Conservation (phyloP, 2,329 filamentous ascomycete species). For the Dryadomyces sulphureus region DNA sequence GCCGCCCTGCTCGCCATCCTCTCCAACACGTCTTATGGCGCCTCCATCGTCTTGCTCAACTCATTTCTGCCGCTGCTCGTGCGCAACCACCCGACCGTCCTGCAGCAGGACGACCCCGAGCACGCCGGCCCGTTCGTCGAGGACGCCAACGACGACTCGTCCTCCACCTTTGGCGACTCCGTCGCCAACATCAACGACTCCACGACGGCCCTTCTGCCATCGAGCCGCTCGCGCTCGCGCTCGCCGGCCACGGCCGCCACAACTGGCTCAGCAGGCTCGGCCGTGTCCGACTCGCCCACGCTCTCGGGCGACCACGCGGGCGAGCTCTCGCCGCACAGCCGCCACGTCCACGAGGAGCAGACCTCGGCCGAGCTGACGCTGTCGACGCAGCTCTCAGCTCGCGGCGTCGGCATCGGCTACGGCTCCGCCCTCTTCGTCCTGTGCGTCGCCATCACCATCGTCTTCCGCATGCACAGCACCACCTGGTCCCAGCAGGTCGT, state of each 20-base stretch:
- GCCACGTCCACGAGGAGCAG: slow-evolving; percentile 23
- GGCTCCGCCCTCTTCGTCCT: slow-evolving; percentile 75
- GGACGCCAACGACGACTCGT: slow-evolving; percentile 13
- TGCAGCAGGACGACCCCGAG: background rate
- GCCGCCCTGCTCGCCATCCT: slow-evolving; percentile 76
- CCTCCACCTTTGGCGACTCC: background rate
- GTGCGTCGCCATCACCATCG: slow-evolving; percentile 61
- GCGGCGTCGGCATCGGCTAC: slow-evolving; percentile 89
- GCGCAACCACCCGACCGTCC: slow-evolving; percentile 55
- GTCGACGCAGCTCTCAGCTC: slow-evolving; percentile 81
- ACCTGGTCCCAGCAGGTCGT: slow-evolving; percentile 79
- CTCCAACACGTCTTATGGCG: slow-evolving; percentile 86
- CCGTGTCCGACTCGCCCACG: background rate
- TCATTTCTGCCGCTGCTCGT: slow-evolving; percentile 88
- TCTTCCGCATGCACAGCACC: slow-evolving; percentile 58
- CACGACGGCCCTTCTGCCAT: slow-evolving; percentile 30
- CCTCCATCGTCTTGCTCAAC: slow-evolving; percentile 89
- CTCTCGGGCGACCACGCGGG: too few species aligned
- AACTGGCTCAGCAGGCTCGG: background rate
- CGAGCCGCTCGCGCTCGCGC: background rate
- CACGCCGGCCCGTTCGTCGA: background rate
- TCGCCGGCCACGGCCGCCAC: background rate
- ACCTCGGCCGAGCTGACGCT: slow-evolving; percentile 58
- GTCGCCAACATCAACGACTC: slow-evolving; percentile 14
- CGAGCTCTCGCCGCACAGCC: background rate